Base-by-base conservation (phyloP, 2,329 filamentous ascomycete genomes). In the Fusarium sp. region DNA sequence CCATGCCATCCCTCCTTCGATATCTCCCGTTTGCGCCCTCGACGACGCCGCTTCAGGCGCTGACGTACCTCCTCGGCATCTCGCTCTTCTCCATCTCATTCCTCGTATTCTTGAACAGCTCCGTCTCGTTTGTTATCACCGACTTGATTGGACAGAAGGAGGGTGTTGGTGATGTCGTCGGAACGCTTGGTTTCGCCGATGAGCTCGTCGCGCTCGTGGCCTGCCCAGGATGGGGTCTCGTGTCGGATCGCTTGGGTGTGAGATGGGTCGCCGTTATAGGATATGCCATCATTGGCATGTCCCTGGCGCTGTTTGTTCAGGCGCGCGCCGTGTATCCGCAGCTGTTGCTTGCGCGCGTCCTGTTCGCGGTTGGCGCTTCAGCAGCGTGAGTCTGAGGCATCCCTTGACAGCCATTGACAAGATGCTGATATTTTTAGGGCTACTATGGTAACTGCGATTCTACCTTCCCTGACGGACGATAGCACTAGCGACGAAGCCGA, bases 381-480 rank as follows among this genome's bases (percentile, higher is more conserved):
- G 96, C 96, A 24, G 91, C 93, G 88, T 95, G 80, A 84, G 88
- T 82, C 37, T 22, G 18, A 38, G 9, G 20, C 18, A 14, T 34
- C 42, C 13, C 14, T 35, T 29, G 14, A 13, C 27, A 45, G 40
- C 20, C 54, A 47, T 40, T 31, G 40, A 22, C 27, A 18, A 27
- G 54, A 56, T 64, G 54, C 72, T 80, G 63, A 77, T 63, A 22
- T 38, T 34, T 24, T 29, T 31, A 91, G 89, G 6, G 89, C 95
- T 16, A 98, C 96, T 1, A 99, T 99, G 96, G 96, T 99, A 22
- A 98, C 96, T 10, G 96, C 96, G 5, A 94, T 97, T 54, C 87
- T 99, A 27, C 96, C 96, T 2, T 92, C 89, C 13, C 83, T 93
- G 74, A 91, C 90, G 6, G 88, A 89, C 71, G 88, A 90, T 35